Base-by-base conservation (phyloP, 1,284 basidiomycete species). In the Fomitopsis palustris region DNA sequence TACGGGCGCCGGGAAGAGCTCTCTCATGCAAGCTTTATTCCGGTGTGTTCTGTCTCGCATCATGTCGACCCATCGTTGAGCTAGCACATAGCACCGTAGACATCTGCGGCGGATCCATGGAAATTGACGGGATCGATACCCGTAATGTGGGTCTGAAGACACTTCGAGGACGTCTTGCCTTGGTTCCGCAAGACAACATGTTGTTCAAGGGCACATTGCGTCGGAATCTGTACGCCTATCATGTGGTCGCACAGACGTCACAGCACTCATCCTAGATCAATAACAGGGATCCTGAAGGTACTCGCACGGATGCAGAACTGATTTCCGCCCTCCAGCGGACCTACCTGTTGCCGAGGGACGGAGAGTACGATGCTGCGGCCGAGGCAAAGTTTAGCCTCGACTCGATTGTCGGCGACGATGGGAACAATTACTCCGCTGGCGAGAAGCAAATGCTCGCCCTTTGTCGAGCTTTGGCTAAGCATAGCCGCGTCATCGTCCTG, bases 401-500 rank as follows among this genome's bases (percentile, higher is more conserved):
- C 68, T 78, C 85, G 1, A 74, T 75, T 17, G 83, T 89, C 10
- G 81, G 81, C 19, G 85, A 88, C 63, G 86, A 88, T 74, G 86
- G 86, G 2, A 79, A 81, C 6, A 92, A 93, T 67, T 92, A 87
- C 69, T 86, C 83, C 63, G 86, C 87, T 9, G 91, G 92, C 17
- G 89, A 95, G 73, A 83, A 88, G 62, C 91, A 93, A 65, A 77
- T 93, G 16, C 75, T 93, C 8, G 88, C 89, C 17, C 75, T 93
- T 1, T 87, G 86, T 62, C 77, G 89, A 52, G 89, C 89, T 0
- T 74, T 93, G 27, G 80, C 91, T 33, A 90, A 89, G 74, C 79
- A 82, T 55, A 88, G 86, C 65, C 81, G 79, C 17, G 81, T 92
- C 57, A 85, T 93, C 52, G 78, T 93, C 25, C 78, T 92, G 65